phyloP scores from a whole-genome alignment of 768 basidiomycete species.

The Tulasnella sp. region DNA sequence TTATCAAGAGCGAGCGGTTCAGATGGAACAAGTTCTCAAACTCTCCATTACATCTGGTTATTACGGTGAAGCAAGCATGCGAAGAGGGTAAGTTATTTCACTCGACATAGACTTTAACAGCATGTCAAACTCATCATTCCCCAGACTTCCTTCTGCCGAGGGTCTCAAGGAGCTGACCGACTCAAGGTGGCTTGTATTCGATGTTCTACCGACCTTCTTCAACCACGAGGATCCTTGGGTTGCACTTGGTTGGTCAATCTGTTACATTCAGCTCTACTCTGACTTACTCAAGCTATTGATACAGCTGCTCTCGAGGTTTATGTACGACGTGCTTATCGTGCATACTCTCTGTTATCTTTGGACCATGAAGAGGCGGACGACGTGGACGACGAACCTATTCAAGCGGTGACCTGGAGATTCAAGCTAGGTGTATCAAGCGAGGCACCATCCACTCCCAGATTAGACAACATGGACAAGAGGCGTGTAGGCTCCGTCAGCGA shows the following conservation, averaged over 20 bases:
- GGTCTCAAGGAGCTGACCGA: constrained; percentile 87
- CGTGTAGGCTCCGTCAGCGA: constrained; percentile 93
- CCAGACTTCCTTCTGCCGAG: constrained; percentile 70
- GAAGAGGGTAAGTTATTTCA: constrained; percentile 38
- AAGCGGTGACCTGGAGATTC: constrained; percentile 86
- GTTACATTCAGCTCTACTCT: constrained; percentile 12
- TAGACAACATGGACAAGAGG: constrained; percentile 44
- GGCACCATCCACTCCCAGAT: constrained; percentile 66
- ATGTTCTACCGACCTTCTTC: constrained; percentile 95
- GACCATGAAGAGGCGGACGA: constrained; percentile 92
- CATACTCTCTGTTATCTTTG: constrained; percentile 78
- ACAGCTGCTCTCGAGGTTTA: constrained; percentile 92
- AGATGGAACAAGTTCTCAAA: constrained; percentile 91
- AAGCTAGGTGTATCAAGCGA: constrained; percentile 82
- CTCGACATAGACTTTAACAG: not conserved
- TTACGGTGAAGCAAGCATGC: constrained; percentile 71
- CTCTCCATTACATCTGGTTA: constrained; percentile 73
- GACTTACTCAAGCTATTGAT: not conserved
- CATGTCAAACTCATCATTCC: constrained; percentile 17
- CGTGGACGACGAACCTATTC: constrained; percentile 65
- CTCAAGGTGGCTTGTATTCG: constrained; percentile 92
- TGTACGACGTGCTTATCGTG: constrained; percentile 87
- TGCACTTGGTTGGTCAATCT: constrained; percentile 60
- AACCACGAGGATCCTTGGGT: constrained; percentile 73
- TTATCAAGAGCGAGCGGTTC: constrained; percentile 81